Evolutionary conservation across 2,329 filamentous ascomycete genomes (phyloP), one percentile per base, ranked within the genome.

Genomic region (Claviceps maximensis): DNA sequence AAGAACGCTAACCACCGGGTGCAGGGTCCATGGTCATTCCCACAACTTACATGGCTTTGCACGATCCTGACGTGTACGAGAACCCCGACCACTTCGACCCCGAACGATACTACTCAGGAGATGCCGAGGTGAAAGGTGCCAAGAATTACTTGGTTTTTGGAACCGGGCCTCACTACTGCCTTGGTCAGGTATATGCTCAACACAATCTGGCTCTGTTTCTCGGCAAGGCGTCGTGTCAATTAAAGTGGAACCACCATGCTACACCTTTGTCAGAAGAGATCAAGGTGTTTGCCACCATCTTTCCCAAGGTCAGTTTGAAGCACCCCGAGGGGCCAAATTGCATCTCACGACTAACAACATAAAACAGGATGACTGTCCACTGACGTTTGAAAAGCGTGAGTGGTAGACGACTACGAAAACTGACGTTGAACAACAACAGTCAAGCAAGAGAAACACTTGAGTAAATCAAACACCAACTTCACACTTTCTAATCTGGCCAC

Each of bases 121-220:
- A 90, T 61, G 93, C 91, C 13, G 90, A 95, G 69, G 82, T 86
- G 68, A 86, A 83, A 72, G 82, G 82, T 40, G 74, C 84, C 65
- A 97, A 96, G 84, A 98, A 97, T 76, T 97, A 84, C 76, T 78
- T 98, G 50, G 90, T 97, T 19, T 97, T 98, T 62, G 93, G 93
- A 63, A 90, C 87, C 19, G 93, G 93, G 8, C 88, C 93, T 61
- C 93, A 97, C 72, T 95, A 97, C 75, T 98, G 93, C 69, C 77
- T 97, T 38, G 93, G 91, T 51, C 91, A 97, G 74, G 84, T 84
- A 46, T 98, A 96, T 64, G 93, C 89, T 9, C 84, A 88, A 68
- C 76, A 89, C 56, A 95, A 95, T 70, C 74, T 98, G 62, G 91
- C 87, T 65, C 80, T 88, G 47, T 86, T 95, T 78, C 79, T 95